Evolutionary conservation across 306 rosid species (phyloP), one percentile per base, ranked within the genome.

Genomic region (Purshia tridentata): DNA sequence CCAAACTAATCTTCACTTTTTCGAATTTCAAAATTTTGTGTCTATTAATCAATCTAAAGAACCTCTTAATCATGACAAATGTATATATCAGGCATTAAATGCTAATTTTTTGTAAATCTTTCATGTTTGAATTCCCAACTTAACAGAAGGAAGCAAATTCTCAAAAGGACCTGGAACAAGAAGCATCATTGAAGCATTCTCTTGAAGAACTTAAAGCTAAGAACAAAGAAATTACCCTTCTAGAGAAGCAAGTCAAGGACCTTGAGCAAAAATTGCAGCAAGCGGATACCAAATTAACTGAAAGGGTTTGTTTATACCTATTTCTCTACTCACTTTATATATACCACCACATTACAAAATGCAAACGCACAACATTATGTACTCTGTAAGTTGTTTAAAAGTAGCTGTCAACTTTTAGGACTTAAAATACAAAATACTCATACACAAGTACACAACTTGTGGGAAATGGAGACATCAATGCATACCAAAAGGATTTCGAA

Each of bases 211-310:
- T 86, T 77, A 97, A 91, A 88, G 82, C 78, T 13, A 94, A 88
- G 86, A 84, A 83, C 76, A 88, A 77, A 45, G 88, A 89, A 76
- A 71, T 88, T 29, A 19, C 77, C 68, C 75, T 87, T 78, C 80
- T 91, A 49, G 85, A 81, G 73, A 81, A 92, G 82, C 96, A 88
- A 81, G 65, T 89, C 56, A 82, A 68, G 68, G 96, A 89, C 49
- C 86, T 91, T 45, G 93, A 89, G 81, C 88, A 88, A 77, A 94
- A 86, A 77, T 73, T 88, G 84, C 86, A 82, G 82, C 78, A 67
- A 63, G 84, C 81, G 35, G 81, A 72, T 19, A 79, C 82, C 53
- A 89, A 86, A 74, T 8, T 74, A 64, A 73, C 81, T 4, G 84
- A 81, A 48, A 89, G 84, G 96, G 98, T 93, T 65, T 41, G 76